Percentiles rank a stretch among this genome's conserved stretches.
Evolutionary conservation across 352 stramenopile species (phyloP).

Genomic region (Phytophthora fragariae): DNA sequence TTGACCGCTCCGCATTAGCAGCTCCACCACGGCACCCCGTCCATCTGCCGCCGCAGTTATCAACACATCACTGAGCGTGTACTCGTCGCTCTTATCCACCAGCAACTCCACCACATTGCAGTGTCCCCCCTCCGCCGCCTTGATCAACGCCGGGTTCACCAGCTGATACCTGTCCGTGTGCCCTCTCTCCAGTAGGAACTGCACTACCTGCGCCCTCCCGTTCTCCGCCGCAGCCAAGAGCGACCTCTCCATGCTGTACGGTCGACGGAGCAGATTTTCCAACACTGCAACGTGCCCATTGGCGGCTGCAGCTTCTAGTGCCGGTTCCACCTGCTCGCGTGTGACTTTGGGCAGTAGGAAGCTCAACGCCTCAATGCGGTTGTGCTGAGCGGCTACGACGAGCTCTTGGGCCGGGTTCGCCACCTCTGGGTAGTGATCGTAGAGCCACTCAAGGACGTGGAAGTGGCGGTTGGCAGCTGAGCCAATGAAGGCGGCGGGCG

Average conservation of each 20-base stretch:
- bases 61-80: conserved; percentile 9
- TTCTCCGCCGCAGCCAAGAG: conserved; percentile 7
- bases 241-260: conserved; percentile 9
- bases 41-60: conserved; percentile 1
- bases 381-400: conserved; percentile 5
- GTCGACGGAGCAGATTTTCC: not conserved
- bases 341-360: conserved; percentile 1
- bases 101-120: conserved; percentile 16
- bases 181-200: conserved; percentile 15
- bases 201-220: conserved; percentile 11
- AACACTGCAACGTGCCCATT: conserved; percentile 13
- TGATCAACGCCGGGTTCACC: conserved; percentile 12
- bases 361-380: conserved; percentile 79
- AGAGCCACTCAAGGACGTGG: not conserved
- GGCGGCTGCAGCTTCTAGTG: conserved; percentile 17
- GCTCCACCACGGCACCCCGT: not conserved
- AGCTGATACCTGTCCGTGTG: not conserved
- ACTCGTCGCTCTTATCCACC: conserved; percentile 9
- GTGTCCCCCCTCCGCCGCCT: conserved; percentile 11
- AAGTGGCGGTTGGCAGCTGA: not conserved
- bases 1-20: conserved; percentile 7
- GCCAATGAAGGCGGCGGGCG: not conserved
- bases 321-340: conserved; percentile 7
- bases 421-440: conserved; percentile 8
- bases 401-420: conserved; percentile 9